Conservation (phyloP, 345 rosid species). For the Arabidopsis arenosa region DNA sequence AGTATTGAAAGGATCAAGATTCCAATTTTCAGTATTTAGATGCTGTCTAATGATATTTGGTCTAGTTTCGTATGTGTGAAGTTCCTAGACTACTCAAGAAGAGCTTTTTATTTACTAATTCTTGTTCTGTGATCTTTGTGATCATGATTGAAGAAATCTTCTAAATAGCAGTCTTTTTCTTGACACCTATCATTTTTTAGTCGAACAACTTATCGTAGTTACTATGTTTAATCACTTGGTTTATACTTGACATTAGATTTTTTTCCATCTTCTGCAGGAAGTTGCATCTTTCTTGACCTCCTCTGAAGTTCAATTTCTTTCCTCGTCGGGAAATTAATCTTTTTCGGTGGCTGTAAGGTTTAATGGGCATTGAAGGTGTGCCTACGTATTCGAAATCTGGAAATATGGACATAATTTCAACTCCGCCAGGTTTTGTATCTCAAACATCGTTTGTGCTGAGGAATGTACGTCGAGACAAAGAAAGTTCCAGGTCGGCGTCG, state of each 20-base stretch:
- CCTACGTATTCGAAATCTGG: constrained; percentile 10
- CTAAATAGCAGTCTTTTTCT: background rate
- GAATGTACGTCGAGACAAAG: constrained; percentile 28
- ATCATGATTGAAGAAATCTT: constrained; percentile 4
- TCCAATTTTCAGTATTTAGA: background rate
- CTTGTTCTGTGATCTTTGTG: constrained; percentile 18
- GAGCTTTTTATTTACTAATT: background rate
- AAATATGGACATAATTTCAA: constrained; percentile 25
- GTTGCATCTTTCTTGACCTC: constrained; percentile 10
- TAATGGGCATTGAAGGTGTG: constrained; percentile 24
- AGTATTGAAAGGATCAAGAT: background rate
- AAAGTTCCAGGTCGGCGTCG: constrained; percentile 4
- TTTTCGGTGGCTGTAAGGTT: constrained; percentile 19
- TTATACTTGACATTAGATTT: constrained; percentile 8
- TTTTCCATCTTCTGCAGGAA: constrained; percentile 29
- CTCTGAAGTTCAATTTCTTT: background rate
- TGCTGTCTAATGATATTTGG: constrained; percentile 15
- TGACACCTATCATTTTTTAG: background rate
- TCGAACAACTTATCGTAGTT: background rate
- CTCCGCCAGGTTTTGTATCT: constrained; percentile 42
- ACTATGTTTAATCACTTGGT: background rate
- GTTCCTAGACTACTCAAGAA: constrained; percentile 11
- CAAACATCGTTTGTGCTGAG: constrained; percentile 37
- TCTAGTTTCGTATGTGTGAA: background rate
- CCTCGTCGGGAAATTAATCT: background rate